Conservation (phyloP, 176 grass and related monocot genomes). For the Cenchrus fungigraminus region DNA sequence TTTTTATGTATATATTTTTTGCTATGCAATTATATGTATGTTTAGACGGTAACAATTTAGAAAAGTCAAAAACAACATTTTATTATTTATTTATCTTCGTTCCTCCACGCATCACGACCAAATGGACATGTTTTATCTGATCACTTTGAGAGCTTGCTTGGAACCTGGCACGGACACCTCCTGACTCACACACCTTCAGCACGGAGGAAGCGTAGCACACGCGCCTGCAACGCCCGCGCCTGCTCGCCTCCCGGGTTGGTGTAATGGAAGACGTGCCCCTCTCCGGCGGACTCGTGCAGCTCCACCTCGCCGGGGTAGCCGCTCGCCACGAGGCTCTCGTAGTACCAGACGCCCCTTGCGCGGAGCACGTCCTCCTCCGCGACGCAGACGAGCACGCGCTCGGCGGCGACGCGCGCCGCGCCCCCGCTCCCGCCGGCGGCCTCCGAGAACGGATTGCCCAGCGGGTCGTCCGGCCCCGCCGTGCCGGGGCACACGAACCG, state of each 20-base stretch:
- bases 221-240: conserved; percentile 42
- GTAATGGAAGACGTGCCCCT: conserved; percentile 59
- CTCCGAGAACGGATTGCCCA: conserved; percentile 62
- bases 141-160: too few species aligned
- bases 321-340: conserved; percentile 53
- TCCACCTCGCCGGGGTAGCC: conserved; percentile 57
- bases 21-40: too few species aligned
- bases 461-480: conserved; percentile 62
- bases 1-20: too few species aligned
- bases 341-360: conserved; percentile 66
- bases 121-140: neutral
- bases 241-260: conserved; percentile 7
- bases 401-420: conserved; percentile 48
- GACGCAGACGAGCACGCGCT: conserved; percentile 58
- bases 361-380: conserved; percentile 59
- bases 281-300: conserved; percentile 57
- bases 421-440: conserved; percentile 25
- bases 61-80: too few species aligned
- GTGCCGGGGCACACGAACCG: conserved; percentile 53
- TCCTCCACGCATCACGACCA: neutral
- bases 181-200: neutral
- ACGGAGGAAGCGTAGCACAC: conserved; percentile 46
- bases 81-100: too few species aligned
- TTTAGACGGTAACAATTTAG: too few species aligned
- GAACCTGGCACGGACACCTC: too few species aligned